phyloP scores from a whole-genome alignment of 2,329 filamentous ascomycete genomes.

The Xylaria sp. region DNA sequence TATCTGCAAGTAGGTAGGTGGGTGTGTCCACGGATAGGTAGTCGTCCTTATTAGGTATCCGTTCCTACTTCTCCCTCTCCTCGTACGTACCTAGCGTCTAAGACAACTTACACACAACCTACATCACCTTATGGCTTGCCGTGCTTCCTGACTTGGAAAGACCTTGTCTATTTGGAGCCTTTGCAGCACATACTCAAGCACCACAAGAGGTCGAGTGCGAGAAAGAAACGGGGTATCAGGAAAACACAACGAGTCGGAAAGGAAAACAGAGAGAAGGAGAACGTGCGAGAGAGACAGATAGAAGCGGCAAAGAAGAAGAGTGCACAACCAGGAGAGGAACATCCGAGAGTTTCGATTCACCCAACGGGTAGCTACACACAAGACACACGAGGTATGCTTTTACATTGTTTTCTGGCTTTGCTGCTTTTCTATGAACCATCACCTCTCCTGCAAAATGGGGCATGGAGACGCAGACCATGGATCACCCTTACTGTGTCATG shows the following conservation, averaged over 20 bases:
- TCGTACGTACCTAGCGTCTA: conserved; percentile 25
- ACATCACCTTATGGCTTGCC: conserved; percentile 19
- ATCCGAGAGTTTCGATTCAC: conserved; percentile 21
- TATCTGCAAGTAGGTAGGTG: conserved; percentile 8
- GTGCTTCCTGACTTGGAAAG: conserved; percentile 8
- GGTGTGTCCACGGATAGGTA: conserved; percentile 1
- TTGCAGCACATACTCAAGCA: conserved; percentile 8
- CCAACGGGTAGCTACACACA: conserved; percentile 28
- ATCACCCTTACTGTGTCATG: conserved; percentile 26
- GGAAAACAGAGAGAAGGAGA: background rate
- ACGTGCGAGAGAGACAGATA: conserved; percentile 10
- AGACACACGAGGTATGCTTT: conserved; percentile 32
- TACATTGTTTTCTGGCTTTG: conserved; percentile 23
- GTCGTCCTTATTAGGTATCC: conserved; percentile 22
- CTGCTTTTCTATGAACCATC: conserved; percentile 18
- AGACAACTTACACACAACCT: conserved; percentile 18
- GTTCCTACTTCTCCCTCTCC: conserved; percentile 15
- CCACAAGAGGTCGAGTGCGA: conserved; percentile 1
- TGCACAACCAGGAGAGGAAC: conserved; percentile 1
- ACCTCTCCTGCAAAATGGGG: conserved; percentile 13
- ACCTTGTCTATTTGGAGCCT: background rate
- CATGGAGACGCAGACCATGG: conserved; percentile 25
- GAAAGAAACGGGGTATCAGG: background rate
- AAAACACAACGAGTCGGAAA: conserved; percentile 8
- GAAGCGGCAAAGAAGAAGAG: too few relatives aligned